phyloP scores from a whole-genome alignment of 2,329 filamentous ascomycete species.

The Penicillium occitanis region DNA sequence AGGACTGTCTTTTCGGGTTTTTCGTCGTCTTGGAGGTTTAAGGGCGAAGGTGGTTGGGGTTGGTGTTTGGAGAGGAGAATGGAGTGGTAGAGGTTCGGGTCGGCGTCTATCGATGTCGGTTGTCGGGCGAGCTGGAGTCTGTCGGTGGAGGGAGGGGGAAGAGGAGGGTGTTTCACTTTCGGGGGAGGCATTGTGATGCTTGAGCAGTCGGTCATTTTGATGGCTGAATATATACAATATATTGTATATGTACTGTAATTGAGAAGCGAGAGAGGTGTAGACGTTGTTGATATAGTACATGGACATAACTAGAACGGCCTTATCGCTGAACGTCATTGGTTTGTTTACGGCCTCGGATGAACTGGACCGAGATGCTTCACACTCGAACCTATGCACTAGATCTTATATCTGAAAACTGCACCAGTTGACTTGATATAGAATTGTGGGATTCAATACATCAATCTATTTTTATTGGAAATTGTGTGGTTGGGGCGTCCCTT shows the following conservation, averaged over 20 bases:
- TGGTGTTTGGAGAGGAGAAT: background rate
- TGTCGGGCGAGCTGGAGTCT: conserved; percentile 7
- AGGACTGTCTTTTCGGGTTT: conserved; percentile 56
- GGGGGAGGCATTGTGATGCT: background rate
- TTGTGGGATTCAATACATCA: background rate
- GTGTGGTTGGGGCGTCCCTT: background rate
- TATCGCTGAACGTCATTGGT: conserved; percentile 2
- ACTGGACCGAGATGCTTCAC: background rate
- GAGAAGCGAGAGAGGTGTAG: background rate
- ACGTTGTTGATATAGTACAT: background rate
- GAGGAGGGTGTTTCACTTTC: background rate
- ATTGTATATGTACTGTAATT: background rate
- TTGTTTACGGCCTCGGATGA: background rate
- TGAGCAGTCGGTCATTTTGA: background rate
- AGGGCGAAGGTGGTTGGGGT: background rate
- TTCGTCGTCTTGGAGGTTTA: background rate
- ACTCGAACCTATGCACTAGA: background rate
- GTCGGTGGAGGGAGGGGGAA: conserved; percentile 6
- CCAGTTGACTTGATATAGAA: background rate
- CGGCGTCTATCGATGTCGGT: conserved; percentile 11
- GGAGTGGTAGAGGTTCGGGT: conserved; percentile 7
- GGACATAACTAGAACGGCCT: background rate
- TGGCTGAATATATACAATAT: background rate
- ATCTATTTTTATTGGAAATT: background rate
- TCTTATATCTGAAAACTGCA: background rate